Evolutionary conservation across 2,329 filamentous ascomycete species (phyloP).

Genomic region (Ampelomyces quisqualis): DNA sequence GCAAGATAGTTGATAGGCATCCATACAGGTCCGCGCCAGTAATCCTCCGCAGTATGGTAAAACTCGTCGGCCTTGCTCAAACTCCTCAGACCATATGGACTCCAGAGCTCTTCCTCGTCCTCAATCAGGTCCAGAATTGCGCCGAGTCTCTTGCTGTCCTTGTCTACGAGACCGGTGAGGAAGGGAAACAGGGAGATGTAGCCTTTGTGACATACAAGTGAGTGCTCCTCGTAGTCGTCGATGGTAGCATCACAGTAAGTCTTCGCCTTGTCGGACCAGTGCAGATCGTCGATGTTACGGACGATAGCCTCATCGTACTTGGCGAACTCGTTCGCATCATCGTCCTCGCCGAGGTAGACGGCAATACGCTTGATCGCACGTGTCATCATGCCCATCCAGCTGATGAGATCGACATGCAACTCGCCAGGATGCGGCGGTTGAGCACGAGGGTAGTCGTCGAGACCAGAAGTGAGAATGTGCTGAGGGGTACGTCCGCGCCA

Average conservation of each 20-base stretch:
- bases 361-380: conserved; percentile 81
- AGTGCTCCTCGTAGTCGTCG: conserved; percentile 89
- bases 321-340: conserved; percentile 73
- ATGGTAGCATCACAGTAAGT: conserved; percentile 95
- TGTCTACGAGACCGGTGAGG: conserved; percentile 74
- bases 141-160: conserved; percentile 72
- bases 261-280: conserved; percentile 80
- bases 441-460: conserved; percentile 93
- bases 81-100: conserved; percentile 81
- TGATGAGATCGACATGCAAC: conserved; percentile 90
- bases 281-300: conserved; percentile 85
- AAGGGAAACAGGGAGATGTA: conserved; percentile 95
- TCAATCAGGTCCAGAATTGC: conserved; percentile 74
- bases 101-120: conserved; percentile 87
- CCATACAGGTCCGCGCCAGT: conserved; percentile 96
- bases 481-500: conserved; percentile 88
- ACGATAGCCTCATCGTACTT: conserved; percentile 74
- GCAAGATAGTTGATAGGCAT: conserved; percentile 96
- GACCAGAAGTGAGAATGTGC: conserved; percentile 87
- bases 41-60: conserved; percentile 92
- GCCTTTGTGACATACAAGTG: conserved; percentile 91
- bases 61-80: conserved; percentile 79
- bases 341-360: conserved; percentile 68
- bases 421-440: conserved; percentile 94
- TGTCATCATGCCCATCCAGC: conserved; percentile 97